Percentiles rank a stretch among this genome's conserved stretches.
phyloP scores from a whole-genome alignment of 2,329 filamentous ascomycete species.

The Aspergillus sergii region DNA sequence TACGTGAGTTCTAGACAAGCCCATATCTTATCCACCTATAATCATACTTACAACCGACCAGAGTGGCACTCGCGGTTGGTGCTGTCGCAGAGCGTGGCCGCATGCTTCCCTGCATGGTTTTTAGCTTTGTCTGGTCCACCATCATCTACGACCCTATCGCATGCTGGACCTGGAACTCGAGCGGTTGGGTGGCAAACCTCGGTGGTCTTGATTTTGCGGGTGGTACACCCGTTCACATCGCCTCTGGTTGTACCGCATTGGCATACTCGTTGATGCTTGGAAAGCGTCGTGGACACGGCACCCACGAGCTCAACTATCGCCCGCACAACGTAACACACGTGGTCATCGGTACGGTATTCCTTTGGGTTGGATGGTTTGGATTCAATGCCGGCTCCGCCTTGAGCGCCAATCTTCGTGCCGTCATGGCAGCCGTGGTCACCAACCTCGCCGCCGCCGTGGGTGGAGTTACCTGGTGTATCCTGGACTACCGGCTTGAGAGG shows the following conservation, averaged over 20 bases:
- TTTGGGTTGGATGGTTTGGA: constrained; percentile 95
- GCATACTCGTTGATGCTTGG: constrained; percentile 92
- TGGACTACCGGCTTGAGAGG: constrained; percentile 84
- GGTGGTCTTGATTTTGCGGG: constrained; percentile 87
- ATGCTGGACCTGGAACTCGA: constrained; percentile 91
- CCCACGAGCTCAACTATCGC: constrained; percentile 85
- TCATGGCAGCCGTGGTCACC: constrained; percentile 85
- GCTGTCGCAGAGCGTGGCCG: constrained; percentile 84
- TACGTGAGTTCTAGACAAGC: constrained; percentile 62
- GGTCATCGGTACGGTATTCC: constrained; percentile 87
- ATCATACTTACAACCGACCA: constrained; percentile 33
- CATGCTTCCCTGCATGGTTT: constrained; percentile 84
- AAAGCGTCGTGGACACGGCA: constrained; percentile 80
- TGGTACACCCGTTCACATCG: constrained; percentile 86
- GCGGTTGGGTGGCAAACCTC: constrained; percentile 77
- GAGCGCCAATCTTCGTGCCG: constrained; percentile 76
- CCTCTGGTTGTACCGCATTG: constrained; percentile 78
- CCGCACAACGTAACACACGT: constrained; percentile 93
- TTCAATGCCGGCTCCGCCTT: constrained; percentile 89
- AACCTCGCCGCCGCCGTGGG: constrained; percentile 83
- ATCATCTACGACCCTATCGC: constrained; percentile 90
- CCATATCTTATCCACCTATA: neutral
- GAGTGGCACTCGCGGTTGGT: constrained; percentile 80
- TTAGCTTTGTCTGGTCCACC: constrained; percentile 92
- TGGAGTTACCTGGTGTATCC: constrained; percentile 84